Evolutionary conservation across 768 basidiomycete genomes (phyloP), one percentile per base, ranked within the genome.

Genomic region (Russula emetica): DNA sequence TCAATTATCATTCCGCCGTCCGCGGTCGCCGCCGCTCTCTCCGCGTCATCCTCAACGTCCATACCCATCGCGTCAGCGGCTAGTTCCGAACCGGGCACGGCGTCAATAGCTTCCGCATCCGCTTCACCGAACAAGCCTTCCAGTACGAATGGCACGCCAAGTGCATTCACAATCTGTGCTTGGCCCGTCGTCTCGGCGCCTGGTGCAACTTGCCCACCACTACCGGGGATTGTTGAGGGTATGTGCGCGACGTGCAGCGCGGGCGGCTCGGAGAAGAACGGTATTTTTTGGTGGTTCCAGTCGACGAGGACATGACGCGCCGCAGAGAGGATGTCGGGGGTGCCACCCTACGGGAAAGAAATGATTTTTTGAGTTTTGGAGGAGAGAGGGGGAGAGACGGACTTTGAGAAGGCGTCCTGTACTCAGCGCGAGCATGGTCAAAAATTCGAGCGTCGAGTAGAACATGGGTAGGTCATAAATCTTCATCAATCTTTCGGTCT

Each of bases 271-370:
- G 93, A 91, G 76, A 81, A 91, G 76, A 92, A 98, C 0, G 92
- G 89, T 13, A 98, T 96, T 71, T 93, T 96, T 73, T 97, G 94
- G 62, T 92, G 85, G 70, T 98, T 98, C 95, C 96, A 99, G 72
- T 99, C 94, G 24, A 18, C 1, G 26, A 49, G 40, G 20, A 60
- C 58, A 8, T 58, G 58, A 22, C 47, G 58, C 22, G 47, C 58
- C 10, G 58, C 18, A 16, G 58, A 8, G 24, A 58, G 58, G 16
- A 58, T 36, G 47, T 58, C 58, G 8, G 47, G 58, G 16, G 47
- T 13, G 26, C 51, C 38, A 0, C 42, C 62, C 50, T 61, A 51
- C 14, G 26, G 7, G 20, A 16, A 24, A 34, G 1, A 5, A 18
- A 34, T n/a, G 2, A 9, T 36, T 26, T 32, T 34, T 8, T 49